phyloP scores from a whole-genome alignment of 2,329 filamentous ascomycete species.

The Pseudocercospora eumusae region DNA sequence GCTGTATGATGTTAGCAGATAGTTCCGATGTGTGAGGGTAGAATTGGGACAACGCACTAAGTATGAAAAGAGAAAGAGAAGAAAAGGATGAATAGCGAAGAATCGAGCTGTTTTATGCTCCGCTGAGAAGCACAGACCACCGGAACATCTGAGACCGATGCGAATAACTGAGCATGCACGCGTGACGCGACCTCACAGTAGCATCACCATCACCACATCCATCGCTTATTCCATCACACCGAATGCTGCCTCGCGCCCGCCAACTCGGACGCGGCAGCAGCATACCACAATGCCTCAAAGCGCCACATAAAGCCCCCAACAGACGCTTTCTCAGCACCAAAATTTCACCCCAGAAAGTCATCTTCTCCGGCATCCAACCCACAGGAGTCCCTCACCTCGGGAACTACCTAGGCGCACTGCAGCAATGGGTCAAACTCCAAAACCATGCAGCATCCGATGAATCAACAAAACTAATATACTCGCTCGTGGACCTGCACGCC shows the following conservation, averaged over 20 bases:
- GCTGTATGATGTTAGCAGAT: background rate
- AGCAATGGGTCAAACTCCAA: conserved; percentile 83
- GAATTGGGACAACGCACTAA: background rate
- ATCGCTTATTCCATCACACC: conserved; percentile 3
- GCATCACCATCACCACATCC: background rate
- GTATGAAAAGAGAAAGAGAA: conserved; percentile 8
- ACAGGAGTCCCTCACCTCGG: conserved; percentile 92
- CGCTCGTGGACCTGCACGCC: conserved; percentile 90
- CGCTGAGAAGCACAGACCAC: background rate
- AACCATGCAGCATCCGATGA: conserved; percentile 58
- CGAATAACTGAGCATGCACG: no score
- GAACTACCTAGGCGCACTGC: conserved; percentile 89
- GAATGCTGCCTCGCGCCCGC: conserved; percentile 18
- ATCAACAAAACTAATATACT: conserved; percentile 71
- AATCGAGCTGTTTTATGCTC: background rate
- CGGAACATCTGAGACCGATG: no score
- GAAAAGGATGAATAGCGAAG: background rate
- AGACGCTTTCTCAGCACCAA: conserved; percentile 6
- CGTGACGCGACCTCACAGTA: no score
- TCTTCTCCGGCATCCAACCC: conserved; percentile 97
- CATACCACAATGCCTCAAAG: background rate
- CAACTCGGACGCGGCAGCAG: conserved; percentile 12
- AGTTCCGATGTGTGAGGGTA: background rate
- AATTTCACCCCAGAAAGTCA: conserved; percentile 46
- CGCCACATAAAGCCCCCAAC: background rate